Evolutionary conservation across 2,329 filamentous ascomycete species (phyloP).

Genomic region (Davidsoniella neocaledoniae): DNA sequence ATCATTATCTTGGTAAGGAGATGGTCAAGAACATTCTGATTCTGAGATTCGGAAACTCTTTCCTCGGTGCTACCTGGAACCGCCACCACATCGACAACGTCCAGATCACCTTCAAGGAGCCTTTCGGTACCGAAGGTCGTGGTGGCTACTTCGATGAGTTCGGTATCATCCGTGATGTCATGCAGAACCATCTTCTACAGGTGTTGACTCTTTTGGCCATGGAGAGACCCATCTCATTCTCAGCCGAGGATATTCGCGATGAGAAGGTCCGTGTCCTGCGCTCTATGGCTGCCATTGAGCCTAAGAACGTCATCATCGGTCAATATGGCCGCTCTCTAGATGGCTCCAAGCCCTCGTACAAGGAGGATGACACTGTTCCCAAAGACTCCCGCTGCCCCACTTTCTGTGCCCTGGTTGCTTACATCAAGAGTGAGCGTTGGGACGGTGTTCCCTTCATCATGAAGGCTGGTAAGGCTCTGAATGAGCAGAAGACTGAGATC

Average conservation of each 20-base stretch:
- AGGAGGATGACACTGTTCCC: conserved; percentile 95
- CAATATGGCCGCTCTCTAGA: conserved; percentile 96
- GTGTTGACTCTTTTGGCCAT: conserved; percentile 91
- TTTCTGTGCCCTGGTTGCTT: conserved; percentile 91
- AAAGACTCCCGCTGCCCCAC: conserved; percentile 96
- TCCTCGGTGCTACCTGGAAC: conserved; percentile 98
- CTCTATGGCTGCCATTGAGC: conserved; percentile 84
- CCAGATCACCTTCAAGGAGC: conserved; percentile 98
- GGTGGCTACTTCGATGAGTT: conserved; percentile 99
- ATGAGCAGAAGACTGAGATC: conserved; percentile 99
- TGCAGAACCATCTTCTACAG: conserved; percentile 98
- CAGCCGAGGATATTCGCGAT: conserved; percentile 92
- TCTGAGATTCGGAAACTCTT: conserved; percentile 93
- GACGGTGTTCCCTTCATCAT: conserved; percentile 98
- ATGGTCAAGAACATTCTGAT: conserved; percentile 99
- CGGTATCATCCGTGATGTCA: conserved; percentile 96
- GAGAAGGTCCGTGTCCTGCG: conserved; percentile 96
- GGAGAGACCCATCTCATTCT: conserved; percentile 97
- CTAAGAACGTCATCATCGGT: conserved; percentile 98
- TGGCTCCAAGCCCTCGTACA: conserved; percentile 91
- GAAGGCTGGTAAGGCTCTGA: conserved; percentile 96
- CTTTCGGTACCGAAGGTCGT: conserved; percentile 92
- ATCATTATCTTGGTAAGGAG: conserved; percentile 98
- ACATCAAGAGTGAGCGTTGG: conserved; percentile 99
- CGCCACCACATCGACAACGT: conserved; percentile 98